These are phyloP conservation scores for Phialophora expanda DNA, from an alignment of 2,329 filamentous ascomycete genomes.

Conservation along the genomic window DNA sequence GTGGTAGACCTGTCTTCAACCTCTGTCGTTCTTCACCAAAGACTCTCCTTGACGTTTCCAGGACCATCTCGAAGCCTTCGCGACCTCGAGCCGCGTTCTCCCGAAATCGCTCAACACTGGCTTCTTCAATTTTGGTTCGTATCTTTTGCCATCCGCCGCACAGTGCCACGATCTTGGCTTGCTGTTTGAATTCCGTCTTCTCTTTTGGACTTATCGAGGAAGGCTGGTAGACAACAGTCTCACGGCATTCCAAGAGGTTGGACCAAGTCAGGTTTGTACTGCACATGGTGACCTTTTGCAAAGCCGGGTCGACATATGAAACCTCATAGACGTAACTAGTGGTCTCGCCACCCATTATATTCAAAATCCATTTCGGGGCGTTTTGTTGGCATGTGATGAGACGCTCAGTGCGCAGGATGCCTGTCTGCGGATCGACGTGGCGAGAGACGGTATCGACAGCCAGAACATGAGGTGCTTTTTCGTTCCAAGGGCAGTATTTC, in stretches of 20 bases:
- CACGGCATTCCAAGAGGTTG: conserved; percentile 87
- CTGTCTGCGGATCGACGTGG: conserved; percentile 65
- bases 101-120: conserved; percentile 82
- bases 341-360: conserved; percentile 77
- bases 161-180: conserved; percentile 88
- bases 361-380: conserved; percentile 65
- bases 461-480: conserved; percentile 95
- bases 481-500: conserved; percentile 99
- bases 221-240: conserved; percentile 88
- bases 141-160: conserved; percentile 98
- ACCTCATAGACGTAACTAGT: conserved; percentile 92
- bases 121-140: conserved; percentile 93
- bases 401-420: conserved; percentile 74
- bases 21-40: conserved; percentile 84
- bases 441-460: conserved; percentile 92
- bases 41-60: conserved; percentile 88
- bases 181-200: conserved; percentile 82
- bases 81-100: conserved; percentile 90
- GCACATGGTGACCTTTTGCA: conserved; percentile 93
- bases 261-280: conserved; percentile 92
- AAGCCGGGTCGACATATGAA: conserved; percentile 84
- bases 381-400: conserved; percentile 59
- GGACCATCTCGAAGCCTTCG: conserved; percentile 92
- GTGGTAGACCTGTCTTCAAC: conserved; percentile 46
- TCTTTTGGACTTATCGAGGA: conserved; percentile 53